Conservation (phyloP, 208 protist genomes). For the Novymonas esmeraldas region DNA sequence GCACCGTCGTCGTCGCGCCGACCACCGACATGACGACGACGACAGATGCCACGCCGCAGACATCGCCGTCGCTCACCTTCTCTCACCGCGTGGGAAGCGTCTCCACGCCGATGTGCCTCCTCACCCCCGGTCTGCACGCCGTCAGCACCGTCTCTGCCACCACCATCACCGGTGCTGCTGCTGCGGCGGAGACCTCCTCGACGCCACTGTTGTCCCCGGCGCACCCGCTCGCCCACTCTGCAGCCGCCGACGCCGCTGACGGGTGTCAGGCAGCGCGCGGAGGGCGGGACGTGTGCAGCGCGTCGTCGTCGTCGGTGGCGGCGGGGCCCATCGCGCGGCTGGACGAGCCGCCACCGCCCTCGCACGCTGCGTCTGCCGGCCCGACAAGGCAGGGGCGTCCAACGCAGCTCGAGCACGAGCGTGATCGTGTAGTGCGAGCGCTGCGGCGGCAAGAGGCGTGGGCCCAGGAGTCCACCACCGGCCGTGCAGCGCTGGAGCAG, state of each 20-base stretch:
- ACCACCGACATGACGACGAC: not conserved
- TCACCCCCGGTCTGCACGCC: not conserved
- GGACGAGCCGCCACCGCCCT: too few relatives aligned
- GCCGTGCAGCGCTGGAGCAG: conserved; percentile 2
- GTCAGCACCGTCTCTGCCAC: not conserved
- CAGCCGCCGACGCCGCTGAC: not conserved
- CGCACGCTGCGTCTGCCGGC: too few relatives aligned
- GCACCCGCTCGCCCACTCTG: not conserved
- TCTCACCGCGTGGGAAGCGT: not conserved
- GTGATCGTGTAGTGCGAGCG: conserved; percentile 1
- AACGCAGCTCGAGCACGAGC: not conserved
- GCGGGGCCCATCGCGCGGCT: too few relatives aligned
- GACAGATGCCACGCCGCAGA: not conserved
- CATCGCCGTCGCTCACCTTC: not conserved
- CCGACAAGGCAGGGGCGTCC: too few relatives aligned
- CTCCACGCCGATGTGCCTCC: not conserved
- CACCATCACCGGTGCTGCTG: not conserved
- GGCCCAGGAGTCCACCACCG: not conserved
- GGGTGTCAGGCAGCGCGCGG: too few relatives aligned
- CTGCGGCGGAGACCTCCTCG: too few relatives aligned
- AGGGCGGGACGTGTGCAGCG: too few relatives aligned
- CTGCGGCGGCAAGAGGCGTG: conserved; percentile 6
- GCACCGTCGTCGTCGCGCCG: too few relatives aligned
- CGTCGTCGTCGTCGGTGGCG: too few relatives aligned
- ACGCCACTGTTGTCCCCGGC: not conserved